Evolutionary conservation across 371 early-diverging fungal genomes (phyloP), one percentile per base, ranked within the genome.

Genomic region (Apophysomyces sp.): DNA sequence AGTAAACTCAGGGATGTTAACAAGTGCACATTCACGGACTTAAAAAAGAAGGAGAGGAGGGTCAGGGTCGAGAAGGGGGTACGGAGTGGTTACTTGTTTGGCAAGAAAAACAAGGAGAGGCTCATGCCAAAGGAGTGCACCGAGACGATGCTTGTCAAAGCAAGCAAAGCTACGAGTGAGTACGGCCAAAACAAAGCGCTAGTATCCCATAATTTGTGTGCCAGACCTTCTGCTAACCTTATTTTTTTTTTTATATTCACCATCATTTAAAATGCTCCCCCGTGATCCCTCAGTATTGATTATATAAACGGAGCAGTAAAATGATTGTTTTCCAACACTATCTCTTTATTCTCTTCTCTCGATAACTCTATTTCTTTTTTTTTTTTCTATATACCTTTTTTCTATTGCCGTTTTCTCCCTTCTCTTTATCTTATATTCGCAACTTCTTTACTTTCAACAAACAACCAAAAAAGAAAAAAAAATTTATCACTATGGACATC

Each of bases 401-500:
- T 60, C 57, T 26, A 29, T 31, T 58, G 39, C 49, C 49, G 56
- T 63, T 34, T 63, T 60, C 51, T 51, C 57, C 49, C n/a, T 58
- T 26, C 24, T 61, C 58, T 57, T 63, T 21, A 34, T 60, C 57
- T 61, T 52, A 26, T 61, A 55, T 49, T 29, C 44, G 52, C 8
- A 36, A 28, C 21, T 60, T 49, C 53, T 52, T 36, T 65, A 30
- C 57, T 49, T 52, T 36, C 54, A 30, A 7, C 30, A 15, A 21
- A 55, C 27, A 21, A 21, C 12, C 18, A 13, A 32, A 30, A 39
- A 57, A 6, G 15, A 18, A 27, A n/a, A 31, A 31, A 31, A 39
- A 34, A 56, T 21, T 26, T 16, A 29, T 26, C 40, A 72, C 26
- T 65, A 76, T 80, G 80, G 77, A 80, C 63, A 80, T 80, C 57